Evolutionary conservation across 2,329 filamentous ascomycete species (phyloP).

Genomic region (Capronia epimyces): DNA sequence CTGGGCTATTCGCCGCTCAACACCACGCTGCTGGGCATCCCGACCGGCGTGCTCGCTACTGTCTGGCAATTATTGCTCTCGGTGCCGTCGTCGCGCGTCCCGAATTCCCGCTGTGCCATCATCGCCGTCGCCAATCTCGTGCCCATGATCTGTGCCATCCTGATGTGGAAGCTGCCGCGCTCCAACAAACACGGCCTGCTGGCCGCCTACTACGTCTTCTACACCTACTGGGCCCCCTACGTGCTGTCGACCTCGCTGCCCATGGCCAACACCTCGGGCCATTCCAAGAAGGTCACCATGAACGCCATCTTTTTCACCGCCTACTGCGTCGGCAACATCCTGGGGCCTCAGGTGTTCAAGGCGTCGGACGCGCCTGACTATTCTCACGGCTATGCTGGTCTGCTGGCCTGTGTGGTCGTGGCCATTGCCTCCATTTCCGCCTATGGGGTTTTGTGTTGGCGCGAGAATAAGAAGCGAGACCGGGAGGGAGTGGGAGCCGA

Average conservation of each 20-base stretch:
- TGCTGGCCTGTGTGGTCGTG: constrained; percentile 26
- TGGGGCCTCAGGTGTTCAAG: constrained; percentile 37
- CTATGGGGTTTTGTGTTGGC: constrained; percentile 27
- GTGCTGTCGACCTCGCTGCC: constrained; percentile 32
- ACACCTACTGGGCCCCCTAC: constrained; percentile 36
- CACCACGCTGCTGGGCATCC: constrained; percentile 31
- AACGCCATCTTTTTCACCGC: constrained; percentile 45
- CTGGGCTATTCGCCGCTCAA: constrained; percentile 27
- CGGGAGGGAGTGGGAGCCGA: constrained; percentile 9
- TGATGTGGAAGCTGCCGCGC: constrained; percentile 35
- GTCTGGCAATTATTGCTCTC: constrained; percentile 29
- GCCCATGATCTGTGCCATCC: constrained; percentile 30
- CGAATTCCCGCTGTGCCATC: constrained; percentile 28
- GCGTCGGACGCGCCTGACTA: constrained; percentile 27
- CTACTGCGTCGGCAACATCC: constrained; percentile 51
- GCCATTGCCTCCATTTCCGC: constrained; percentile 24
- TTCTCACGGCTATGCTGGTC: constrained; percentile 26
- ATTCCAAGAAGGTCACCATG: constrained; percentile 50
- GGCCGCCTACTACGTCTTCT: constrained; percentile 38
- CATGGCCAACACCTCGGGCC: constrained; percentile 50
- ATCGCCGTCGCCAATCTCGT: constrained; percentile 30
- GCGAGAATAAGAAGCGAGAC: constrained; percentile 27
- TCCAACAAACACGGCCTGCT: constrained; percentile 35
- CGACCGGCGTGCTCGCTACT: constrained; percentile 30
- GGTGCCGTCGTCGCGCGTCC: constrained; percentile 18